Conservation (phyloP, 1,139 yeast genomes). For the Diutina pseudorugosa region DNA sequence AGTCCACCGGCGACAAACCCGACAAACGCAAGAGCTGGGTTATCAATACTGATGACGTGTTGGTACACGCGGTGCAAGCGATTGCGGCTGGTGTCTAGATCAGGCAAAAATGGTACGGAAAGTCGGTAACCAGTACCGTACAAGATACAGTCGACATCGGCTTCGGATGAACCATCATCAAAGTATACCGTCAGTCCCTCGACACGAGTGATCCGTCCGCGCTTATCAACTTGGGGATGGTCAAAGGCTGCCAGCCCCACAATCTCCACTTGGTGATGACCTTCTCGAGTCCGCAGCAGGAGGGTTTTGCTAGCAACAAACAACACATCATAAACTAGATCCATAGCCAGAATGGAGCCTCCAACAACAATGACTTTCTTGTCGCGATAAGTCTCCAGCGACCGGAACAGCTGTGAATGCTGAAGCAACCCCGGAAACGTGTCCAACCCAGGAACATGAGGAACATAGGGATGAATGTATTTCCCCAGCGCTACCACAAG, state of each 20-base stretch:
- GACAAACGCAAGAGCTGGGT: not conserved
- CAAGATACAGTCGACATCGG: not conserved
- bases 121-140: slow-evolving; percentile 1
- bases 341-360: not conserved
- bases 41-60: slow-evolving; percentile 1
- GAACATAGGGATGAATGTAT: not conserved
- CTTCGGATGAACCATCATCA: not conserved
- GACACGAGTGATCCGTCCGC: not conserved
- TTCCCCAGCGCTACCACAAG: slow-evolving; percentile 1
- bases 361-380: slow-evolving; percentile 1
- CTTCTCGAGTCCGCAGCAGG: slow-evolving; percentile 1
- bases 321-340: not conserved
- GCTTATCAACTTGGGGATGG: not conserved
- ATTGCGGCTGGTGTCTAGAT: not conserved
- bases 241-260: slow-evolving; percentile 3
- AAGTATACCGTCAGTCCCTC: slow-evolving; percentile 3
- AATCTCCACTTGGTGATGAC: not conserved
- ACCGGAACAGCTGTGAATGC: not conserved
- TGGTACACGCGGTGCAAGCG: slow-evolving; percentile 1
- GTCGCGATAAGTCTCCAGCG: not conserved
- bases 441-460: not conserved
- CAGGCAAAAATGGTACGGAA: not conserved
- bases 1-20: slow-evolving; percentile 2
- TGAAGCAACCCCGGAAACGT: not conserved
- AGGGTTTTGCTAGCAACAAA: slow-evolving; percentile 3